Percentiles rank a stretch among this genome's conserved stretches.
Evolutionary conservation across 2,329 filamentous ascomycete genomes (phyloP).

Genomic region (Pyrenochaeta sp.): DNA sequence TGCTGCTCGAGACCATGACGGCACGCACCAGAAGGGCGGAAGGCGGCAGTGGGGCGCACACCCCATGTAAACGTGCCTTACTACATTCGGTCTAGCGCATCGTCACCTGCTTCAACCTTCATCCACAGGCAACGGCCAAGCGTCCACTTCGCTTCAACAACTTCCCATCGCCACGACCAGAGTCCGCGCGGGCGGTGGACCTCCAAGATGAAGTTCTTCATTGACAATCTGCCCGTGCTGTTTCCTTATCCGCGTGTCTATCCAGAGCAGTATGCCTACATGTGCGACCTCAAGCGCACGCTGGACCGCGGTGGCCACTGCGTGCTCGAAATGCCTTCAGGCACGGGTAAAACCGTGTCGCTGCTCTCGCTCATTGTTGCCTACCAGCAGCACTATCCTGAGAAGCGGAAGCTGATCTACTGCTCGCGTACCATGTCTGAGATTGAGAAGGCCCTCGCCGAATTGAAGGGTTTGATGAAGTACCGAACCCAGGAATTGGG

Average conservation of each 20-base stretch:
- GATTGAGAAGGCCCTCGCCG: constrained; percentile 95
- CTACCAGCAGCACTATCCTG: constrained; percentile 92
- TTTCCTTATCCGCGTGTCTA: constrained; percentile 81
- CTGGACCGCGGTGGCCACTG: constrained; percentile 95
- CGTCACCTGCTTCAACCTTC: constrained; percentile 6
- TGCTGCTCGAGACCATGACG: constrained; percentile 24
- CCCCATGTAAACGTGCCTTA: constrained; percentile 14
- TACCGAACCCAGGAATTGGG: constrained; percentile 92
- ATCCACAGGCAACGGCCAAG: constrained; percentile 17
- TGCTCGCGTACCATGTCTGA: constrained; percentile 99
- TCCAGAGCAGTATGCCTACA: constrained; percentile 70
- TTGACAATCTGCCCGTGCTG: constrained; percentile 75
- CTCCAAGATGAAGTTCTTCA: constrained; percentile 77
- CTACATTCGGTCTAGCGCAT: constrained; percentile 4
- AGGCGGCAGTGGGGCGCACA: constrained; percentile 19
- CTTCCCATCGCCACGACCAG: constrained; percentile 28
- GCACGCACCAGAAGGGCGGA: constrained; percentile 28
- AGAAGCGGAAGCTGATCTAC: constrained; percentile 96
- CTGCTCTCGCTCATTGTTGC: constrained; percentile 94
- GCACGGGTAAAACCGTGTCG: constrained; percentile 96
- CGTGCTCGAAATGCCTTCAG: constrained; percentile 98
- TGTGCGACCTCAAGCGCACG: constrained; percentile 87
- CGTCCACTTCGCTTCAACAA: constrained; percentile 16
- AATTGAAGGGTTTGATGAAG: constrained; percentile 93
- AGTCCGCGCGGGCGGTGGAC: constrained; percentile 25